phyloP scores from a whole-genome alignment of 2,329 filamentous ascomycete genomes.

The Talaromyces sp. region DNA sequence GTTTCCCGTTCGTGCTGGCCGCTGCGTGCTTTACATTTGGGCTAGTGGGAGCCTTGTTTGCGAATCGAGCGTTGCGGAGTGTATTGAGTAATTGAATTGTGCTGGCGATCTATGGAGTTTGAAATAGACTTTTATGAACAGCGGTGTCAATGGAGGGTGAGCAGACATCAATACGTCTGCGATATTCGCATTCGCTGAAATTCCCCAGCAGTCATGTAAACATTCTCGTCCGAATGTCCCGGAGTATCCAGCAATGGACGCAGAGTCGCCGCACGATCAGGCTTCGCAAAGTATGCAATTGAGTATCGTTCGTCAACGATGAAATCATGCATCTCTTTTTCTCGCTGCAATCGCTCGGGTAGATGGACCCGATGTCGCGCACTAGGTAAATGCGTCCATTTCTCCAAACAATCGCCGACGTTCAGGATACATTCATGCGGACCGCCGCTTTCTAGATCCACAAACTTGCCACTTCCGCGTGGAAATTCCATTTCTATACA shows the following conservation, averaged over 20 bases:
- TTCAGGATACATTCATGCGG: conserved; percentile 9
- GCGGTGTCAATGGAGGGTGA: no score
- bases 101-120: no score
- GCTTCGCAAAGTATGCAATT: conserved; percentile 11
- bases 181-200: conserved; percentile 9
- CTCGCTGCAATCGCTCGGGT: background rate
- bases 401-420: conserved; percentile 11
- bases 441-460: conserved; percentile 1
- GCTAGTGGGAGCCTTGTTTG: conserved; percentile 2
- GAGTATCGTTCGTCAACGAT: conserved; percentile 1
- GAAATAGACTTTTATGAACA: no score
- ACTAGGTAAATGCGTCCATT: conserved; percentile 7
- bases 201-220: conserved; percentile 7
- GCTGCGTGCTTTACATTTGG: background rate
- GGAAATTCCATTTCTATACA: conserved; percentile 8
- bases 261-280: conserved; percentile 11
- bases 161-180: background rate
- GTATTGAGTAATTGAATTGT: background rate
- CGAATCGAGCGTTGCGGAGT: background rate
- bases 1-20: conserved; percentile 1
- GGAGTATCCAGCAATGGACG: background rate
- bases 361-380: conserved; percentile 12
- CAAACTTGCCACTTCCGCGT: background rate
- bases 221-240: background rate
- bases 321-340: background rate